These are phyloP conservation scores for Dispira parvispora DNA, from an alignment of 192 early-diverging fungal species.

Conservation along the genomic window DNA sequence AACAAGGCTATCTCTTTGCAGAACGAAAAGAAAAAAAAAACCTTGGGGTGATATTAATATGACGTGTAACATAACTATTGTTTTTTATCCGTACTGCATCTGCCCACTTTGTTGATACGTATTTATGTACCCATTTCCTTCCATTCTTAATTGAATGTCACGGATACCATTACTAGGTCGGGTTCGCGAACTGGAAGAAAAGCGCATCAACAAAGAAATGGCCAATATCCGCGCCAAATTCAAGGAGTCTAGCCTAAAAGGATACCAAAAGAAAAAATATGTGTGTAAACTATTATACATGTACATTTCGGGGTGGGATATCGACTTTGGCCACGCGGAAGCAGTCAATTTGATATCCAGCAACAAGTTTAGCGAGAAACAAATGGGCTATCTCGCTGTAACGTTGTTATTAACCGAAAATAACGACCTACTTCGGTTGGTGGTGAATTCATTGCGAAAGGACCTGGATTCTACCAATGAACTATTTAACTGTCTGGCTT, in stretches of 20 bases:
- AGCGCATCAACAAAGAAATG: constrained; percentile 97
- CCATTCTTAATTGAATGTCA: too few species aligned
- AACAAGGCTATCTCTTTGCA: too few species aligned
- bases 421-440: constrained; percentile 61
- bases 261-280: constrained; percentile 99
- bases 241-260: constrained; percentile 82
- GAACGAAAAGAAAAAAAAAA: too few species aligned
- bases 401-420: constrained; percentile 83
- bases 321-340: constrained; percentile 97
- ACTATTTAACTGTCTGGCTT: constrained; percentile 79
- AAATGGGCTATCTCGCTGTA: constrained; percentile 94
- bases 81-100: too few species aligned
- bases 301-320: constrained; percentile 96
- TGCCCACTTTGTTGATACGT: too few species aligned
- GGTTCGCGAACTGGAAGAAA: constrained; percentile 91
- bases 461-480: constrained; percentile 69
- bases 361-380: constrained; percentile 90
- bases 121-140: too few species aligned
- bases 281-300: constrained; percentile 99
- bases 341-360: constrained; percentile 84
- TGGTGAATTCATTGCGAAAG: constrained; percentile 74
- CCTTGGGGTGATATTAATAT: too few species aligned
- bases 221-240: constrained; percentile 98
- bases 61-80: too few species aligned
- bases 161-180: constrained; percentile 43